Conservation (phyloP, 176 grass and related monocot species). For the Sorghum bicolor region DNA sequence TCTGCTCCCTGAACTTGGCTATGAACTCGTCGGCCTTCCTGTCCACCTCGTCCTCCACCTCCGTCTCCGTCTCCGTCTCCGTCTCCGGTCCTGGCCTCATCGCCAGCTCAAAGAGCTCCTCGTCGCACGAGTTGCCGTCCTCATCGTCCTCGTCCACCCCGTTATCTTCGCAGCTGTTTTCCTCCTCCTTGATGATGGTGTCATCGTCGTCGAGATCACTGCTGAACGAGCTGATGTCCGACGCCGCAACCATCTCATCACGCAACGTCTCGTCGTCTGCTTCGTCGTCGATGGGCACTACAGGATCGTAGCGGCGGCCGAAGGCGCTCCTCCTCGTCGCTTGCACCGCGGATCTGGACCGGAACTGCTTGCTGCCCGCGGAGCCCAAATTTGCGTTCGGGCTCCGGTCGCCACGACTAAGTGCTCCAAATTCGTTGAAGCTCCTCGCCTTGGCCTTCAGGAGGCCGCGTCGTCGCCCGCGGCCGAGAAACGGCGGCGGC, state of each 20-base stretch:
- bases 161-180: not conserved
- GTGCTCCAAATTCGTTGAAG: constrained; percentile 22
- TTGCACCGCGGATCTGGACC: constrained; percentile 27
- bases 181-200: not conserved
- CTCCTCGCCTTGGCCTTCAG: constrained; percentile 34
- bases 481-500: not conserved
- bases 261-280: not conserved
- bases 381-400: not conserved
- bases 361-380: constrained; percentile 1
- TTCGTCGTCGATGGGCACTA: not conserved
- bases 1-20: constrained; percentile 93
- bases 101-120: constrained; percentile 56
- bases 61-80: not conserved
- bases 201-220: constrained; percentile 25
- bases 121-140: constrained; percentile 34
- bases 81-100: constrained; percentile 5
- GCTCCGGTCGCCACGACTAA: not conserved
- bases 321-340: constrained; percentile 1
- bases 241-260: constrained; percentile 12
- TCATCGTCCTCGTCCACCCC: not conserved
- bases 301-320: constrained; percentile 14
- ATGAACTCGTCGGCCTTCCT: constrained; percentile 96
- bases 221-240: constrained; percentile 38
- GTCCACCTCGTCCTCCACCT: constrained; percentile 73
- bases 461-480: not conserved